A percentile compares a stretch with the other conserved stretches of the same genome.
Evolutionary conservation across 495 filamentous ascomycete genomes (phyloP).

Genomic region (Neurospora sp.): DNA sequence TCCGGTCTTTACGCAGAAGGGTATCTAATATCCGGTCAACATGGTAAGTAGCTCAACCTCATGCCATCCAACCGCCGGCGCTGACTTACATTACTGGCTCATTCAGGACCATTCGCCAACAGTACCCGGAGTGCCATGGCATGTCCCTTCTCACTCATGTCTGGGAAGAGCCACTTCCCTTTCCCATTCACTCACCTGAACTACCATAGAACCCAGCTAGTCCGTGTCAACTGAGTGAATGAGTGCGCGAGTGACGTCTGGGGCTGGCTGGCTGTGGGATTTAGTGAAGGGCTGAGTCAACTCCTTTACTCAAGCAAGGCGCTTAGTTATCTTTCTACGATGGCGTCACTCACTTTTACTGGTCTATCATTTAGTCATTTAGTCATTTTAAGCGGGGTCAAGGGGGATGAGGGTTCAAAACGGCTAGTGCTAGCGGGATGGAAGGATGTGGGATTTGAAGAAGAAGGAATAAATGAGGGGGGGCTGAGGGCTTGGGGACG

Average conservation of each 20-base stretch:
- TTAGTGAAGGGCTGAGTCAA: neutral
- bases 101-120: neutral
- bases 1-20: neutral
- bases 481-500: neutral
- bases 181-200: neutral
- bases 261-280: neutral
- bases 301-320: neutral
- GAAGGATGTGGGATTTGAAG: neutral
- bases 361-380: neutral
- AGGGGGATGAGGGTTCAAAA: neutral
- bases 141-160: neutral
- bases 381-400: neutral
- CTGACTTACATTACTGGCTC: neutral
- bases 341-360: neutral
- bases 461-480: neutral
- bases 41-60: neutral
- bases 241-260: neutral
- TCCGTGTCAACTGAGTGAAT: neutral
- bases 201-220: too few relatives aligned
- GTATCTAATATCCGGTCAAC: neutral
- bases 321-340: neutral
- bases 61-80: neutral
- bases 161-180: neutral
- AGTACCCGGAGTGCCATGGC: neutral
- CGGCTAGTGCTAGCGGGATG: neutral